Evolutionary conservation across 176 grass and related monocot genomes (phyloP).

Genomic region (Cocos nucifera): DNA sequence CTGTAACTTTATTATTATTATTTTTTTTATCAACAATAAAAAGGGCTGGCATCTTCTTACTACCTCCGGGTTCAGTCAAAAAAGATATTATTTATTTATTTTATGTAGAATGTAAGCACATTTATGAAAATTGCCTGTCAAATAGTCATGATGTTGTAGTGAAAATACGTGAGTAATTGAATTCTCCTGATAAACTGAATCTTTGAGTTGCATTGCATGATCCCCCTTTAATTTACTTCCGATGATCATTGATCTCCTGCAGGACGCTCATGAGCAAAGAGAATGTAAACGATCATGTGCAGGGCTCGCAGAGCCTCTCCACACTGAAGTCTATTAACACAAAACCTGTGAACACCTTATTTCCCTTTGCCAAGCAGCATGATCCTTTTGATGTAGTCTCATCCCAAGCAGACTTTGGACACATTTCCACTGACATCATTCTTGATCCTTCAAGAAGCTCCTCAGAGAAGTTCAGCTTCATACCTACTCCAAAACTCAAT

Average conservation of each 20-base stretch:
- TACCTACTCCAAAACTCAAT: constrained; percentile 32
- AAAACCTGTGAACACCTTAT: constrained; percentile 20
- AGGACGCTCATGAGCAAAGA: constrained; percentile 45
- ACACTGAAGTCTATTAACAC: constrained; percentile 41
- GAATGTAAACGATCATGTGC: constrained; percentile 32
- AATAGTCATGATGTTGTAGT: too few species aligned
- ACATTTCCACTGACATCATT: constrained; percentile 42
- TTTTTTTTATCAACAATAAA: too few species aligned
- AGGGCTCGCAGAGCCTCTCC: constrained; percentile 40
- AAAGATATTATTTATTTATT: too few species aligned
- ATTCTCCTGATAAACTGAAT: too few species aligned
- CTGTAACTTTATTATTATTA: too few species aligned
- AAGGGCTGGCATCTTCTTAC: too few species aligned
- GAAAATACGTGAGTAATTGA: too few species aligned
- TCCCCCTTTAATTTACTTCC: not conserved
- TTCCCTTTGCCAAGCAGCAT: constrained; percentile 60
- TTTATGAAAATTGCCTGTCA: too few species aligned
- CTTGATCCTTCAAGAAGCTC: constrained; percentile 44
- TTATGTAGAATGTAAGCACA: too few species aligned
- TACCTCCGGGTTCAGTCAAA: too few species aligned
- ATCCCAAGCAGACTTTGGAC: constrained; percentile 38
- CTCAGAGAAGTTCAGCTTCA: constrained; percentile 42
- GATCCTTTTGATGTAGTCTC: constrained; percentile 47
- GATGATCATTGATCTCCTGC: not conserved
- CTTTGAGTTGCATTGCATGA: too few species aligned